Conservation (phyloP, 2,329 filamentous ascomycete species). For the Triangularia setosa region DNA sequence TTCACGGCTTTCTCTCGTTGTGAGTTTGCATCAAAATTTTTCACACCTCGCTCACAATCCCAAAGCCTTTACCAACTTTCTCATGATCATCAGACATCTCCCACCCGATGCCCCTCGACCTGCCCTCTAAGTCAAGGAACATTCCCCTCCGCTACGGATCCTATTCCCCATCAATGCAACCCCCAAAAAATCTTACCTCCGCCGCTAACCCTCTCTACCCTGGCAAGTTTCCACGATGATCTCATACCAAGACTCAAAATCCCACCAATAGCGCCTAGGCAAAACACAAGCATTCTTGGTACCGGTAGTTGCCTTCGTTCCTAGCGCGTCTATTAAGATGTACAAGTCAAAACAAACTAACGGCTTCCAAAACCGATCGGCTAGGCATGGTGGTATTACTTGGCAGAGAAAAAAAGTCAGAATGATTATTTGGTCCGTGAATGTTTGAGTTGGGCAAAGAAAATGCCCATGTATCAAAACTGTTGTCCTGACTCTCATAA, state of each 20-base stretch:
- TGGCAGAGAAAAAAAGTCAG: background rate
- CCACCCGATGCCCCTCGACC: background rate
- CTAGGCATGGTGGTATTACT: background rate
- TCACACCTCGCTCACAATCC: background rate
- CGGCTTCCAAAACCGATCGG: background rate
- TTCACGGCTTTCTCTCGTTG: too few species aligned
- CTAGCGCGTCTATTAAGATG: background rate
- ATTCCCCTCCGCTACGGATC: background rate
- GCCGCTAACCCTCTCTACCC: background rate
- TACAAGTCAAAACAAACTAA: background rate
- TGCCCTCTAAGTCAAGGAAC: background rate
- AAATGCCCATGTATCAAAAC: background rate
- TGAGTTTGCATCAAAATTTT: background rate
- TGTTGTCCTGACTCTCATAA: background rate
- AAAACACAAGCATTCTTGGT: background rate
- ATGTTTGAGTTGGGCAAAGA: background rate
- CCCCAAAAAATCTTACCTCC: background rate
- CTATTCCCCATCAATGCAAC: background rate
- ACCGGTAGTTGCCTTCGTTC: background rate
- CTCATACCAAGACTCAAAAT: background rate
- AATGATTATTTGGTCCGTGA: background rate
- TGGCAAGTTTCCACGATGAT: background rate
- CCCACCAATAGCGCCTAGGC: background rate
- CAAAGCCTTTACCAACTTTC: background rate
- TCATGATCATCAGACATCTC: background rate